Base-by-base conservation (phyloP, 345 rosid genomes). In the Gossypium longicalyx region DNA sequence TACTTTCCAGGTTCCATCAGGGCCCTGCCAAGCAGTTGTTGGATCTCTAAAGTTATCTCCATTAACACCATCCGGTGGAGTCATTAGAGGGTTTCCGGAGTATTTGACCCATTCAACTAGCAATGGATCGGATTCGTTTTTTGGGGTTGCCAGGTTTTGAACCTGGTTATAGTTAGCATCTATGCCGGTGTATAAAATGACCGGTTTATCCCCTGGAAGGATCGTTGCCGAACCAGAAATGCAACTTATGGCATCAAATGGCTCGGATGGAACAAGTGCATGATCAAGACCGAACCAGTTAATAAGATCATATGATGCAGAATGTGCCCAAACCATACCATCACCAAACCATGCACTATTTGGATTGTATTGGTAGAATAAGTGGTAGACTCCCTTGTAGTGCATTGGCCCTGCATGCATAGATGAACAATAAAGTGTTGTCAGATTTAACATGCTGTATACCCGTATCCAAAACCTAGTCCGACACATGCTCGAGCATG, bases 281-380 rank as follows among this genome's bases (percentile, higher is more conserved):
- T 68, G 84, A 23, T 80, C 64, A 43, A 92, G 88, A 77, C 78
- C 85, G 71, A 85, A 57, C 94, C 97, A 92, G 3, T 87, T 85
- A 76, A 91, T 78, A 71, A 91, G 83, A 78, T 91, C 49, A 11
- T 47, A 47, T 47, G 49, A 45, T 47, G 13, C 49, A 47, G 49
- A 47, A 47, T 47, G 49, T 2, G 49, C 49, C 49, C 93, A 90
- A 64, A 41, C 76, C 84, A 71, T 88, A 89, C 15, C 76, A 44
- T 1, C 67, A 41, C 76, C 84, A 71, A 89, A 89, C 15, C 76
- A 44, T 1, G 97, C 84, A 47, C 87, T 85, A 20, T 78, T 9
- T 20, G 92, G 89, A 61, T 85, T 93, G 78, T 87, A 85, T 73
- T 89, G 90, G 81, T 87, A 89, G 81, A 89, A 89, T 45, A 89